Evolutionary conservation across 2,329 filamentous ascomycete genomes (phyloP), one percentile per base, ranked within the genome.

Genomic region (Penicillium sp.): DNA sequence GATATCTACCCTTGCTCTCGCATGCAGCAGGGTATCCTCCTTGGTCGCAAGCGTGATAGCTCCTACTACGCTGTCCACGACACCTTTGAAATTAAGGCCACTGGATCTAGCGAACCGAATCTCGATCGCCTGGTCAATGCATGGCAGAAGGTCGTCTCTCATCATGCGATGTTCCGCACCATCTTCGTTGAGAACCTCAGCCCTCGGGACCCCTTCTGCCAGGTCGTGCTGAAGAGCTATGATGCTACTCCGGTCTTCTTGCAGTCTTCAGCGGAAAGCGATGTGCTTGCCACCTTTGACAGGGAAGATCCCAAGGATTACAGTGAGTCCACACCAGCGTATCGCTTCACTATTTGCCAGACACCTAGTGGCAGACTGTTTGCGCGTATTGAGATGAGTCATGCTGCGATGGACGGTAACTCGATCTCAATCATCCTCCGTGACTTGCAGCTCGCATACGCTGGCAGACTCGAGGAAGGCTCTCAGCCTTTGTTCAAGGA

Each of bases 381-480:
- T 61, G 76, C 77, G 41, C 77, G 78, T 39, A 67, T 83, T 13
- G 81, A 83, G 53, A 69, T 84, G 19, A 82, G 77, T 59, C 81
- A 83, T 60, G 78, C 76, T 10, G 77, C 81, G 31, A 80, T 78
- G 70, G 81, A 84, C 66, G 81, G 81, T 1, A 75, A 73, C 38
- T 82, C 81, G 0, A 77, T 82, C 43, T 75, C 79, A 0, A 77
- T 81, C 45, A 72, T 83, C 5, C 65, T 81, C 5, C 71, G 73
- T 4, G 81, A 83, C 53, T 60, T 82, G 8, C 72, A 72, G 15
- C 61, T 72, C 4, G 79, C 79, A 2, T 82, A 83, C 48, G 70
- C 72, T n/a, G 72, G 72, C 10, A 70, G 72, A n/a, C 62, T 80
- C 0, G 68, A 70, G n/a, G 66, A 70, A 15, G 70, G 70, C n/a